Base-by-base conservation (phyloP, 108 stramenopile species). In the Parietichytrium sp. region DNA sequence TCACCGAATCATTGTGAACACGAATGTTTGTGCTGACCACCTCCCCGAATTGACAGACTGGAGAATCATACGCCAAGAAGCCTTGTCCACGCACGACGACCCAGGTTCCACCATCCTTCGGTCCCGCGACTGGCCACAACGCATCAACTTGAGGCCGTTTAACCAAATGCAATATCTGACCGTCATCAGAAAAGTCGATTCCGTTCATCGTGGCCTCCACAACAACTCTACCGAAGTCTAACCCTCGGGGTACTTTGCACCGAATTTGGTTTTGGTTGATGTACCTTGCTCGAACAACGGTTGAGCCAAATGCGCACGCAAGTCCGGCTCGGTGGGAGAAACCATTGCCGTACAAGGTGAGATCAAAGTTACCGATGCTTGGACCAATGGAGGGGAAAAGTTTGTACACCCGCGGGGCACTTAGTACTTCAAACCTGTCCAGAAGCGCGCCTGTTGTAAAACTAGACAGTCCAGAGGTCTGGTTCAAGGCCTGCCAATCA, bases 171-270 rank as follows among this genome's bases (percentile, higher is more conserved):
- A 48, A 38, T 4, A 48, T 51, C 25, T 16, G 36, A 23, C 7
- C 45, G 29, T 38, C 48, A 47, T 79, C 72, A 1, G 61, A 86
- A 48, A 79, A 87, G 84, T 89, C 87, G 6, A 31, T 27, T 12
- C 87, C 87, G 48, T 89, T 87, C 29, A 52, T 50, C 7, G 88
- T 55, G 50, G 88, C 85, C 0, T 33, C 52, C 7, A 89, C 27
- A 15, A 15, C 15, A 25, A 84, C 85, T 10, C 48, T 7, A 10
- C 87, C 88, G n/a, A 82, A 31, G 7, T 30, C 54, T 6, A 26
- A 54, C 36, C 79, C 48, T n/a, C n/a, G n/a, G 4, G 83, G 83
- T 20, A 80, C 54, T 0, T 15, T 0, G 49, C 83, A 84, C 10
- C 51, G 29, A 4, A 81, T 31, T 0, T 8, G 3, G 1, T 13